Evolutionary conservation across 305 asterid species (phyloP).

Genomic region (Fraxinus paxiana): DNA sequence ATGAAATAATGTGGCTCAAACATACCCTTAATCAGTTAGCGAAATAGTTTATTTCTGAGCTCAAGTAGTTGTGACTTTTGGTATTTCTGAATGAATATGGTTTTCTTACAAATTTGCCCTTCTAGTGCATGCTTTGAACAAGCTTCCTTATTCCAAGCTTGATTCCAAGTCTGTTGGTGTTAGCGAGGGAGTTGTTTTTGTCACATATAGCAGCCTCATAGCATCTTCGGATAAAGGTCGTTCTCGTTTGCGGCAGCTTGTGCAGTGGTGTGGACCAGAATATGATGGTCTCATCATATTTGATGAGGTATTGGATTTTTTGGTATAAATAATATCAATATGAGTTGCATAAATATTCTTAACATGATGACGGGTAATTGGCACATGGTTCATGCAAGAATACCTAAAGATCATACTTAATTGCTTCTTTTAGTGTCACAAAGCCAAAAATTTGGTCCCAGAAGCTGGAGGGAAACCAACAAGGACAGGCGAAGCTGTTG

Average conservation of each 20-base stretch:
- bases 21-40: neutral
- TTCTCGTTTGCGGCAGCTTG: slow-evolving; percentile 88
- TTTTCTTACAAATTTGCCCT: slow-evolving; percentile 25
- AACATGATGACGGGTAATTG: slow-evolving; percentile 13
- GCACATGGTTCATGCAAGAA: slow-evolving; percentile 24
- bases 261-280: slow-evolving; percentile 80
- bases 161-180: slow-evolving; percentile 80
- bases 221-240: slow-evolving; percentile 98
- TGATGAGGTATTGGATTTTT: slow-evolving; percentile 67
- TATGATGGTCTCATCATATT: slow-evolving; percentile 82
- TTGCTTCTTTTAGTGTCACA: slow-evolving; percentile 72
- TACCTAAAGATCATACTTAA: slow-evolving; percentile 8
- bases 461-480: slow-evolving; percentile 96
- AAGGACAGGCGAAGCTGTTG: slow-evolving; percentile 98
- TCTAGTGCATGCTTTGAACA: slow-evolving; percentile 94
- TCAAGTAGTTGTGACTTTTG: neutral
- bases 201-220: slow-evolving; percentile 94
- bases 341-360: slow-evolving; percentile 18
- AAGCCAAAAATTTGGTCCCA: slow-evolving; percentile 94
- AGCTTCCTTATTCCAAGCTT: slow-evolving; percentile 95
- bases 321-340: neutral
- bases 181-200: slow-evolving; percentile 85
- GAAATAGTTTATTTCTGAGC: neutral
- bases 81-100: slow-evolving; percentile 15
- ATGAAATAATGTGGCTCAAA: too few species aligned